phyloP scores from a whole-genome alignment of 441 rosid species.

The Erodium moschatum region DNA sequence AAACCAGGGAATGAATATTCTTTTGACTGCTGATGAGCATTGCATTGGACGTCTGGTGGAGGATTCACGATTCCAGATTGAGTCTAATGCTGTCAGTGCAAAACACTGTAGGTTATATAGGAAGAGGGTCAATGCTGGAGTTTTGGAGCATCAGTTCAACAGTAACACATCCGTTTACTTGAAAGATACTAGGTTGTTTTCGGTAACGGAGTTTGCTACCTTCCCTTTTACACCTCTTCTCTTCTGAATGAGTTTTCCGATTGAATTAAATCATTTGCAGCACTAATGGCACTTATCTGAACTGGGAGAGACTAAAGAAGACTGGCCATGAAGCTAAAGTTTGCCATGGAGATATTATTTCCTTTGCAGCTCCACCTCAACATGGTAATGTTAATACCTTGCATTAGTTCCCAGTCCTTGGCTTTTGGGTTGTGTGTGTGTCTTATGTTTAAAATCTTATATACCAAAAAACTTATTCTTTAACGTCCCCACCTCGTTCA shows the following conservation, averaged over 20 bases:
- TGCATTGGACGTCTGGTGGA: constrained; percentile 59
- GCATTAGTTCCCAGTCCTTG: not conserved
- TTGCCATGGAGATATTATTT: constrained; percentile 75
- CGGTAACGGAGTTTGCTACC: not conserved
- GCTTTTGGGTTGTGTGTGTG: not conserved
- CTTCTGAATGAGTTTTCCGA: not conserved
- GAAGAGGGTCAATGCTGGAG: constrained; percentile 28
- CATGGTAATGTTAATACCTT: constrained; percentile 39
- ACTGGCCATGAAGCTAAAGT: constrained; percentile 48
- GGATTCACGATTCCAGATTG: constrained; percentile 54
- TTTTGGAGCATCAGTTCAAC: constrained; percentile 24
- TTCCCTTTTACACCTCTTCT: not conserved
- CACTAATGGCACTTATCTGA: constrained; percentile 76
- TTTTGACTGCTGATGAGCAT: constrained; percentile 64
- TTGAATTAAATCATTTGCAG: constrained; percentile 29
- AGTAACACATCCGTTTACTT: constrained; percentile 27
- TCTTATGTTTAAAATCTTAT: not conserved
- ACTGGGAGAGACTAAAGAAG: constrained; percentile 71
- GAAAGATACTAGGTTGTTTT: constrained; percentile 67
- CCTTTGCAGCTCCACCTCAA: constrained; percentile 74
- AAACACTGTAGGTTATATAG: constrained; percentile 69
- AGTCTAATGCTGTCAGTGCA: constrained; percentile 61
- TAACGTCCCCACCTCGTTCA: not conserved
- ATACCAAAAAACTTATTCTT: not conserved
- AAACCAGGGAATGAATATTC: constrained; percentile 63